Conservation (phyloP, 495 filamentous ascomycete genomes). For the Aspergillus haitiensis region DNA sequence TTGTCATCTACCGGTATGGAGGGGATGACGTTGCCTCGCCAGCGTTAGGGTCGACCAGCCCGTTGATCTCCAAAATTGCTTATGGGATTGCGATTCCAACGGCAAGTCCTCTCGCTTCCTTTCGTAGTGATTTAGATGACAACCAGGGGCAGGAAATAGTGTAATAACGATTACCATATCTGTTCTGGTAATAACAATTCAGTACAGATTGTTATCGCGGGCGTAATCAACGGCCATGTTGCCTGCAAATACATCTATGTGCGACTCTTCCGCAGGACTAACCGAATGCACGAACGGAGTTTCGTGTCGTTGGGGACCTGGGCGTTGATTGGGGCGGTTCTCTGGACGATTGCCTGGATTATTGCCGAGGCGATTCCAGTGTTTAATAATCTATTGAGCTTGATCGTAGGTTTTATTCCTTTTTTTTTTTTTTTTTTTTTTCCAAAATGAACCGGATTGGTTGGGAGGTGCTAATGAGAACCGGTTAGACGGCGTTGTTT, state of each 20-base stretch:
- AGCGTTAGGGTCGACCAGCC: slow-evolving; percentile 63
- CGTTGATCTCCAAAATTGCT: slow-evolving; percentile 59
- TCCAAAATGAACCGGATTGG: no score
- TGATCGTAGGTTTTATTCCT: not conserved
- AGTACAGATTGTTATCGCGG: slow-evolving; percentile 42
- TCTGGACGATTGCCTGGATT: slow-evolving; percentile 62
- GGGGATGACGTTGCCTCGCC: slow-evolving; percentile 66
- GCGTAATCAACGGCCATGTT: slow-evolving; percentile 43
- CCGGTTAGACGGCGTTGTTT: no score
- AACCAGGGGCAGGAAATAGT: no score
- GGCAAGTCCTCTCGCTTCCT: not conserved
- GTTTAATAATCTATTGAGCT: slow-evolving; percentile 43
- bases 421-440: not conserved
- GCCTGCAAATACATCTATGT: slow-evolving; percentile 59
- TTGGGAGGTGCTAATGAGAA: no score
- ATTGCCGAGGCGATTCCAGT: slow-evolving; percentile 69
- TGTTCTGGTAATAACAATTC: slow-evolving; percentile 40
- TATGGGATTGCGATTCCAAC: slow-evolving; percentile 71
- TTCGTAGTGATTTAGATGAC: no score
- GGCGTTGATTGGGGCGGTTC: slow-evolving; percentile 53
- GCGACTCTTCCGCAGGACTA: slow-evolving; percentile 52
- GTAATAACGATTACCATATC: slow-evolving; percentile 28
- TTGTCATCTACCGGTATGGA: slow-evolving; percentile 68
- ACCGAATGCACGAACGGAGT: slow-evolving; percentile 56
- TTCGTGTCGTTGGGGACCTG: slow-evolving; percentile 56